phyloP scores from a whole-genome alignment of 2,329 filamentous ascomycete genomes.

The Penicillium nordicum region DNA sequence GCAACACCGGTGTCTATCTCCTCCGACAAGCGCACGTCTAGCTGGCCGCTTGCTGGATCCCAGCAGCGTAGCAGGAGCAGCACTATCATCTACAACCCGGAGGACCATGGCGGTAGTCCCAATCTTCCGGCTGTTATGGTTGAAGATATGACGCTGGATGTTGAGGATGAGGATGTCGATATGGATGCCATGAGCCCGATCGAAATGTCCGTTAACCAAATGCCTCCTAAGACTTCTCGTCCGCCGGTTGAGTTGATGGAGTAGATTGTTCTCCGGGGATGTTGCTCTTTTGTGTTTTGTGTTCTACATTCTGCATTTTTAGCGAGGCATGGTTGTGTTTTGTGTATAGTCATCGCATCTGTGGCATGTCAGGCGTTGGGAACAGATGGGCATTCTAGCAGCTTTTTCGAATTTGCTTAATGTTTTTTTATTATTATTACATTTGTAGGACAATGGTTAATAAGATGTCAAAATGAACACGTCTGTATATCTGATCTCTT shows the following conservation, averaged over 20 bases:
- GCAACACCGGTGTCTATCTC: conserved; percentile 37
- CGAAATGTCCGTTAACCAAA: conserved; percentile 44
- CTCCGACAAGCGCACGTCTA: conserved; percentile 31
- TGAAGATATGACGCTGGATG: conserved; percentile 54
- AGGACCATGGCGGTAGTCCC: conserved; percentile 59
- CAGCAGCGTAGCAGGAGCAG: conserved; percentile 50
- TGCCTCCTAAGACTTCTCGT: conserved; percentile 51
- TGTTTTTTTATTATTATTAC: background rate
- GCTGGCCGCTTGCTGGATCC: conserved; percentile 30
- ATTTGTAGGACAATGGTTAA: background rate
- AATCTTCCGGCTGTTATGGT: conserved; percentile 61
- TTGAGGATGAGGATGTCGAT: conserved; percentile 43
- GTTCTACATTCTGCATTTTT: conserved; percentile 9
- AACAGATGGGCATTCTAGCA: conserved; percentile 5
- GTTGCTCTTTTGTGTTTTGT: conserved; percentile 1
- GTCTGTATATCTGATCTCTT: background rate
- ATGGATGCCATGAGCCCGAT: conserved; percentile 45
- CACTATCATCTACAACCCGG: conserved; percentile 61
- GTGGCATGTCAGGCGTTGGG: conserved; percentile 19
- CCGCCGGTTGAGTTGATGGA: conserved; percentile 58
- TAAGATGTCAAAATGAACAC: background rate
- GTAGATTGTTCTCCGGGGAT: conserved; percentile 9
- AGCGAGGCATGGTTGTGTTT: conserved; percentile 16
- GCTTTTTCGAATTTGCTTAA: background rate
- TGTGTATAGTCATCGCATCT: conserved; percentile 13